These are phyloP conservation scores for Lactarius trivialis DNA, from an alignment of 768 basidiomycete species.

Conservation along the genomic window DNA sequence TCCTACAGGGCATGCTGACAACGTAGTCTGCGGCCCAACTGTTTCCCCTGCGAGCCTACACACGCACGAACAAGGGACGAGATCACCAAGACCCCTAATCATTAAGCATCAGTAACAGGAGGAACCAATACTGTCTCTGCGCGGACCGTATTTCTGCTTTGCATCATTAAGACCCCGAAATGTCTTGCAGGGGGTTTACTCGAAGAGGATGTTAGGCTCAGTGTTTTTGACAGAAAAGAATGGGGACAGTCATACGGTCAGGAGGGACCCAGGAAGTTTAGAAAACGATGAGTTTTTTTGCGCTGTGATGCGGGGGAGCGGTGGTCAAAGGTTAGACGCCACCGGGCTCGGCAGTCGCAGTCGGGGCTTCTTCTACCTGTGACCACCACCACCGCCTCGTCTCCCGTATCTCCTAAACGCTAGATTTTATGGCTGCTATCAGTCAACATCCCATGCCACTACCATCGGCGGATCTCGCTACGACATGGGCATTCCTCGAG, in stretches of 20 bases:
- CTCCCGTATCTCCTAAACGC: background rate
- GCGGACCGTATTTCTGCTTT: background rate
- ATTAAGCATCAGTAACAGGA: background rate
- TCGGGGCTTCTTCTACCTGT: conserved; percentile 6
- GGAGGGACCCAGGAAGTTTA: background rate
- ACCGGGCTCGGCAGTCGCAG: background rate
- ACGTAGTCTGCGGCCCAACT: background rate
- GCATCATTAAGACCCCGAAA: background rate
- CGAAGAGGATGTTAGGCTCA: background rate
- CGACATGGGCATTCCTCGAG: conserved; percentile 86
- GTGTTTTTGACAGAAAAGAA: no score
- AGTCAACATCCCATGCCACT: conserved; percentile 46
- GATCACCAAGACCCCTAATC: background rate
- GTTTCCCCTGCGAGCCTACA: background rate
- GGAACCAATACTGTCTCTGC: background rate
- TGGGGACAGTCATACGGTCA: no score
- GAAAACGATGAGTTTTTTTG: background rate
- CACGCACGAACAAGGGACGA: no score
- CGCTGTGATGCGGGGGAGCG: background rate
- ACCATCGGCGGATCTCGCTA: conserved; percentile 58
- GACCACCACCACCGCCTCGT: conserved; percentile 14
- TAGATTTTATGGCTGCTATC: conserved; percentile 11
- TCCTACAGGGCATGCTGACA: background rate
- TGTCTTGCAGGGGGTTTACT: background rate
- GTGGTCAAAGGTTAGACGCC: background rate